These are phyloP conservation scores for Chlorella ohadii DNA, from an alignment of 139 green algal genomes.

Conservation along the genomic window DNA sequence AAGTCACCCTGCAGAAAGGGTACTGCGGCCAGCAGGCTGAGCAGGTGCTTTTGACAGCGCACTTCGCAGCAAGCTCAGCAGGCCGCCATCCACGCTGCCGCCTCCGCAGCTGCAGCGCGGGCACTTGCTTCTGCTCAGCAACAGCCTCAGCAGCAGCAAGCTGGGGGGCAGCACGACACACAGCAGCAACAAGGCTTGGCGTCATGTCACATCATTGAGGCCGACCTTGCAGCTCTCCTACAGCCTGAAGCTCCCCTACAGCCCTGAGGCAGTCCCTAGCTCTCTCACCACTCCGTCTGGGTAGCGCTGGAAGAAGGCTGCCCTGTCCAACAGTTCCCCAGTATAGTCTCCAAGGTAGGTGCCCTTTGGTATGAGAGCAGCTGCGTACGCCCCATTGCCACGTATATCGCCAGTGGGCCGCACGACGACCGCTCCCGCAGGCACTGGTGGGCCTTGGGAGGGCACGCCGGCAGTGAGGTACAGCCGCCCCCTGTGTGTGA, in stretches of 20 bases:
- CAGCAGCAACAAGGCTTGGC: too few species aligned
- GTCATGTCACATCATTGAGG: neutral
- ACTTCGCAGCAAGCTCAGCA: too few species aligned
- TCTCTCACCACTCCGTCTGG: slow-evolving; percentile 56
- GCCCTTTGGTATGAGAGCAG: slow-evolving; percentile 35
- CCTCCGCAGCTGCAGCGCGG: too few species aligned
- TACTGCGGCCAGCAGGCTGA: neutral
- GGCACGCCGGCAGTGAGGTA: slow-evolving; percentile 51
- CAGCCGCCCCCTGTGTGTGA: slow-evolving; percentile 41
- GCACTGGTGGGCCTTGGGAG: slow-evolving; percentile 35
- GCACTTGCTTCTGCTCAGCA: too few species aligned
- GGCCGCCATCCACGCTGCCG: too few species aligned
- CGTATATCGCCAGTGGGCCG: slow-evolving; percentile 47
- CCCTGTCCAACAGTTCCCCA: slow-evolving; percentile 57
- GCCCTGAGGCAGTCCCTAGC: neutral
- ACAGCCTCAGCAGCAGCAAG: neutral
- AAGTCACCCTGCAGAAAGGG: slow-evolving; percentile 45
- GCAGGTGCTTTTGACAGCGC: too few species aligned
- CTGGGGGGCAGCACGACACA: neutral
- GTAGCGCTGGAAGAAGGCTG: slow-evolving; percentile 56
- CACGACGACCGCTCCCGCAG: slow-evolving; percentile 40
- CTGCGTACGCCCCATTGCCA: slow-evolving; percentile 62
- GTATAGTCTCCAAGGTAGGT: slow-evolving; percentile 58
- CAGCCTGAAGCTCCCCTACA: neutral
- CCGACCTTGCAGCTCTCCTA: neutral